Base-by-base conservation (phyloP, 805 yeast genomes). In the Priceomyces fermenticarens region DNA sequence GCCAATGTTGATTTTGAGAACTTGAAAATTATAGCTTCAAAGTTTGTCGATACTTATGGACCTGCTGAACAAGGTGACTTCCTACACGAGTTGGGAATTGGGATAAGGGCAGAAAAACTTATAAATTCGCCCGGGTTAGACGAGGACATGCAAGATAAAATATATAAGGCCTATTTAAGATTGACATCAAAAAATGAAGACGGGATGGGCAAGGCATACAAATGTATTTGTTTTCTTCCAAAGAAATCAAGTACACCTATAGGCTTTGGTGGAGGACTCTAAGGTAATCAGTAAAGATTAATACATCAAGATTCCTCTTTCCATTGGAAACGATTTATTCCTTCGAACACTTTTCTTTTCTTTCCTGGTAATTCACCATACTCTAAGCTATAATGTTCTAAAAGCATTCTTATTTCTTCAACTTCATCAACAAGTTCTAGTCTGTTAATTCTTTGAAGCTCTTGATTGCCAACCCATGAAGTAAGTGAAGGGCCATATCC, bases 1-100 rank as follows among this genome's bases (percentile, higher is more conserved):
- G 82, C 84, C 0, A 95, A 88, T 55, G 96, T 88, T 10, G 96
- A 88, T 58, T 88, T 88, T 56, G 73, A 70, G 23, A 83, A 83
- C 16, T 59, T 88, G 39, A 63, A 40, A 15, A 37, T 44, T 7
- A 37, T 57, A 9, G 38, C 58, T 8, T 31, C 45, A 16, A 41
- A 28, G 12, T 36, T 38, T 2, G 38, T 44, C 14, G 30, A 43
- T 12, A 68, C 38, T 45, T 68, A 66, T 44, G 90, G 88, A 0
- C 85, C 88, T 1, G 74, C 72, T 1, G 81, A 80, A 32, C 96
- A 88, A 55, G 91, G 88, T 5, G 87, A 83, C 54, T 88, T 88
- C 81, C 68, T 88, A 14, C 83, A 84, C 50, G 72, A 74, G 30
- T 65, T 86, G 72, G 96, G 96, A 0, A 78, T 88, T 27, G 88